Conservation (phyloP, 1,284 basidiomycete species). For the Cutaneotrichosporon sp. region DNA sequence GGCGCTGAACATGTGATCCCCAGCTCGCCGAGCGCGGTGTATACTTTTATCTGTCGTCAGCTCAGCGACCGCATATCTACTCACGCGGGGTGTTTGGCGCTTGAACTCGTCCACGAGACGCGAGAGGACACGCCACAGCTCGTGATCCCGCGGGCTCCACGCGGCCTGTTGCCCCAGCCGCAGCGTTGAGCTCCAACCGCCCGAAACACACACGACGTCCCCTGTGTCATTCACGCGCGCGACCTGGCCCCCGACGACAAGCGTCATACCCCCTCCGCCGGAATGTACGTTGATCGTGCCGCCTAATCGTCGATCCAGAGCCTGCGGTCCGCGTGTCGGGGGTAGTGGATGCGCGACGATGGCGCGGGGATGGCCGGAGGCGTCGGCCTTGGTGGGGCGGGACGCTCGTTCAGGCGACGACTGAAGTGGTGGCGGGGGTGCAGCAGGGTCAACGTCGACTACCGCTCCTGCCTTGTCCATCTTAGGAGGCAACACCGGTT, state of each 20-base stretch:
- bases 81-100: slow-evolving; percentile 26
- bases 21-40: slow-evolving; percentile 28
- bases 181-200: neutral
- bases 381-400: neutral
- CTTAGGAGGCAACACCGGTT: no score
- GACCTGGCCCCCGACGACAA: neutral
- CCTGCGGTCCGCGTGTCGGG: slow-evolving; percentile 14
- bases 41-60: slow-evolving; percentile 32
- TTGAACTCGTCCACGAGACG: slow-evolving; percentile 28
- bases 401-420: no score
- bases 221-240: neutral
- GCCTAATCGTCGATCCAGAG: neutral
- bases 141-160: slow-evolving; percentile 20
- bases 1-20: slow-evolving; percentile 34
- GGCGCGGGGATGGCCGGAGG: neutral
- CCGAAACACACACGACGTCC: neutral
- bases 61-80: slow-evolving; percentile 2
- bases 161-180: neutral
- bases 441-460: no score
- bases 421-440: no score
- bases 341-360: slow-evolving; percentile 25
- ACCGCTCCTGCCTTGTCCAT: no score
- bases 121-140: slow-evolving; percentile 23
- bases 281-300: slow-evolving; percentile 20
- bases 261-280: slow-evolving; percentile 4